Conservation (phyloP, 1,284 basidiomycete species). For the Ceratobasidium sp. region DNA sequence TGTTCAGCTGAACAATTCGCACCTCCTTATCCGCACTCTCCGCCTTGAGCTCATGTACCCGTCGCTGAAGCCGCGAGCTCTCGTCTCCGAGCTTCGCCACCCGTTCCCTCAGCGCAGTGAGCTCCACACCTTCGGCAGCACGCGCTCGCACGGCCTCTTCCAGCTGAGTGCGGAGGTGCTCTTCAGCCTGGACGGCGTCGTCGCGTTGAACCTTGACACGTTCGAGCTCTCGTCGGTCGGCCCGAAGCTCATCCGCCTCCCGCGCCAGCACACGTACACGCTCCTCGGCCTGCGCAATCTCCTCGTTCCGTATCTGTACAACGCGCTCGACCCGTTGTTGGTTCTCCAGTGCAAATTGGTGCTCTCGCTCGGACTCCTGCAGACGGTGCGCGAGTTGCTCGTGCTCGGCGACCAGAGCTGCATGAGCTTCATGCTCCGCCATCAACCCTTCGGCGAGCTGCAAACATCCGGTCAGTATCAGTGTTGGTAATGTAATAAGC, state of each 20-base stretch:
- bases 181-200: conserved; percentile 32
- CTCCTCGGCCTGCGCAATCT: conserved; percentile 33
- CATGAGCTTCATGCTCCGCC: conserved; percentile 19
- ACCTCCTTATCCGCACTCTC: conserved; percentile 87
- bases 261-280: conserved; percentile 14
- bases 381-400: conserved; percentile 10
- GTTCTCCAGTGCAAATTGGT: conserved; percentile 19
- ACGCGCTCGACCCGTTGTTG: conserved; percentile 32
- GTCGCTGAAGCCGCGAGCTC: conserved; percentile 68
- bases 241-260: conserved; percentile 29
- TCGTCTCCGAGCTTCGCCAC: conserved; percentile 68
- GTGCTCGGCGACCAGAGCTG: conserved; percentile 8
- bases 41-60: conserved; percentile 76
- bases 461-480: background rate
- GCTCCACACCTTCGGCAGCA: background rate
- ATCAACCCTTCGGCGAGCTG: conserved; percentile 21
- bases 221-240: conserved; percentile 25
- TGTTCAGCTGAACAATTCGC: conserved; percentile 75
- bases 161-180: conserved; percentile 25
- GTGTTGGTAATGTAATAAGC: background rate
- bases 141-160: background rate
- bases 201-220: conserved; percentile 34
- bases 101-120: conserved; percentile 47
- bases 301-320: conserved; percentile 29
- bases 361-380: conserved; percentile 20